phyloP scores from a whole-genome alignment of 2,329 filamentous ascomycete species.

The Fonsecaea monophora region DNA sequence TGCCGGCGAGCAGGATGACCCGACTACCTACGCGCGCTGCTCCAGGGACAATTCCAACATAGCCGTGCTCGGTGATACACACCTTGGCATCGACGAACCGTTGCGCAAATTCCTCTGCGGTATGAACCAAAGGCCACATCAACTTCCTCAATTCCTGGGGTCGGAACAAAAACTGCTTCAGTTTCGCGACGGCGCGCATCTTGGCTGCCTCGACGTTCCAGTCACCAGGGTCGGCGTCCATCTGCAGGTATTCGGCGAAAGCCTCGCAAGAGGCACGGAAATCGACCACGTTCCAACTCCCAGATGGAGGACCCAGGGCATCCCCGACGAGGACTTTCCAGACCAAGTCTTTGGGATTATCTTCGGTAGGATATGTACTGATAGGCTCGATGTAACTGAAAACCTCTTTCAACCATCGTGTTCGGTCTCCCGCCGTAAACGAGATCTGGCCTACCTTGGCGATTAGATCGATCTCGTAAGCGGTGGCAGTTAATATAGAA shows the following conservation, averaged over 20 bases:
- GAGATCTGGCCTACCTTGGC: background rate
- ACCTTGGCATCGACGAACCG: slow-evolving; percentile 2
- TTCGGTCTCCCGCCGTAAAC: slow-evolving; percentile 1
- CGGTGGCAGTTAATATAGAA: background rate
- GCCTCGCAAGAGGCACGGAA: slow-evolving; percentile 1
- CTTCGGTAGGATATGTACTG: background rate
- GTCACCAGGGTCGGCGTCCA: background rate
- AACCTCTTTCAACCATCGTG: background rate
- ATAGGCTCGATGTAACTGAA: background rate
- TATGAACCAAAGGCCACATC: background rate
- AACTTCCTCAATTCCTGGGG: background rate
- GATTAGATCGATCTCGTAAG: background rate
- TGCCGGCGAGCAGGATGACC: background rate
- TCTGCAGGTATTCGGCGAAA: slow-evolving; percentile 2
- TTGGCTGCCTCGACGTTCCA: background rate
- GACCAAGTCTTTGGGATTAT: background rate
- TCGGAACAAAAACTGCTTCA: slow-evolving; percentile 2
- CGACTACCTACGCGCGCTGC: background rate
- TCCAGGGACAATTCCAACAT: slow-evolving; percentile 1
- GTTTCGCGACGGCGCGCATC: background rate
- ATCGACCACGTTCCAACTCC: slow-evolving; percentile 1
- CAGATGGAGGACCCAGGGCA: background rate
- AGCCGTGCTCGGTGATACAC: background rate
- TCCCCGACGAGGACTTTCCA: slow-evolving; percentile 1
- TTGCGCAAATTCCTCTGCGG: background rate